Evolutionary conservation across 2,329 filamentous ascomycete genomes (phyloP), one percentile per base, ranked within the genome.

Genomic region (Aspergillus udagawae): DNA sequence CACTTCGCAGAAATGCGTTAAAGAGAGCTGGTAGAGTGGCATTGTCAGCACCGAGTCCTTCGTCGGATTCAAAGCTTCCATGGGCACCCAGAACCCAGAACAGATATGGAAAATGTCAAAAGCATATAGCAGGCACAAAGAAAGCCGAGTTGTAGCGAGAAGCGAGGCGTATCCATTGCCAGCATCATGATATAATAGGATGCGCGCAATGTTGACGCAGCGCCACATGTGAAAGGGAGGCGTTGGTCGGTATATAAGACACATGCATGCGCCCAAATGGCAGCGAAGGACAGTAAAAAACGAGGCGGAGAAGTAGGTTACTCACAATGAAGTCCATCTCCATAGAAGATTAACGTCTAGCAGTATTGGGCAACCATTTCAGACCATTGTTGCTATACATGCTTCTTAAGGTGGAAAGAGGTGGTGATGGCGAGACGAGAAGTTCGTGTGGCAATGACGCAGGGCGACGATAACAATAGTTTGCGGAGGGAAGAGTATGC

Each of bases 1-100:
- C 71, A 82, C 76, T 74, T 85, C 83, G 73, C 83, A 85, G 70
- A 85, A 85, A 74, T 85, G 83, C 62, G 83, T 83, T 62, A 85
- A 78, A 66, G 83, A 84, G 68, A 85, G 79, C 83, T 85, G 65
- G 53, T 38, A 57, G 57, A 49, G 49, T 23, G 53, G 29, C 44
- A 47, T 47, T 47, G 44, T 47, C 44, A 47, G 44, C 21, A 47
- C 10, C 20, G 21, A 14, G 20, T 12, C 5, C 49, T 56, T 53
- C 52, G 58, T 53, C 51, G 49, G 53, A 52, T 47, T 54, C 3
- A 14, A 38, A 58, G 29, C 21, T n/a, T 45, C 52, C 56, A 53
- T 51, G 45, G 49, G 47, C 38, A 38, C 25, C 47, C 20, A 44
- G 50, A 45, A 42, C 32, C 42, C 51, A 52, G 47, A 48, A 35